Percentiles rank a stretch among this genome's conserved stretches.
phyloP scores from a whole-genome alignment of 768 basidiomycete genomes.

The Termitomyces sp. region DNA sequence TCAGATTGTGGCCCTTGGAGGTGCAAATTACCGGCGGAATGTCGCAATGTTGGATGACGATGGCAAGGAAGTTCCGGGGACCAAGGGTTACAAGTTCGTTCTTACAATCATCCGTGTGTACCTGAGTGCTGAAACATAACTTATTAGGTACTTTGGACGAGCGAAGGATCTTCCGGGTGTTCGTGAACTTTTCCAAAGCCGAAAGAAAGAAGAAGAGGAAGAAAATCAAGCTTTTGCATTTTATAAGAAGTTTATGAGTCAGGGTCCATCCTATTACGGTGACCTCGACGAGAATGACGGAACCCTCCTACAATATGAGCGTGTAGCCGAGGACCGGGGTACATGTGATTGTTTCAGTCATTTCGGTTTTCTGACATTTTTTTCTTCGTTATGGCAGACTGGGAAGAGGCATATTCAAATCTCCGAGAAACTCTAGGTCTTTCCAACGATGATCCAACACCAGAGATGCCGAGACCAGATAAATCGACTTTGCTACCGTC shows the following conservation, averaged over 20 bases:
- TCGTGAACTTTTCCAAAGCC: constrained; percentile 91
- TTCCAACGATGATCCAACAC: constrained; percentile 29
- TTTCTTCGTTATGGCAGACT: constrained; percentile 36
- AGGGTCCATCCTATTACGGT: constrained; percentile 91
- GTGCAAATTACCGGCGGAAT: constrained; percentile 87
- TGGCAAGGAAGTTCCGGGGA: constrained; percentile 93
- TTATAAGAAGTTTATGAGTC: no score
- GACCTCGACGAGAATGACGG: constrained; percentile 74
- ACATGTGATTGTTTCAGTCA: constrained; percentile 14
- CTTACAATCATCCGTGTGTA: not conserved
- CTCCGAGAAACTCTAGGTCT: constrained; percentile 50
- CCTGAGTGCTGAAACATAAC: not conserved
- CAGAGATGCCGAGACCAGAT: constrained; percentile 40
- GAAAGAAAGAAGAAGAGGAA: constrained; percentile 81
- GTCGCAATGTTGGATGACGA: constrained; percentile 93
- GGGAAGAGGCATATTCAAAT: constrained; percentile 54
- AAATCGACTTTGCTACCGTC: not conserved
- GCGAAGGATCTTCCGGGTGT: constrained; percentile 94
- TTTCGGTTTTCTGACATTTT: not conserved
- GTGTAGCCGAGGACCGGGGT: constrained; percentile 70
- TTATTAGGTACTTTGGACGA: constrained; percentile 85
- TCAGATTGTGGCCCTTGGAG: constrained; percentile 92
- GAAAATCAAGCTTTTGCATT: constrained; percentile 71
- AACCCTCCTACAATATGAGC: constrained; percentile 66
- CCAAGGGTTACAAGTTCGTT: constrained; percentile 92